A percentile compares a stretch with the other conserved stretches of the same genome.
phyloP scores from a whole-genome alignment of 164 flowering plant species.

The Magnolia officinalis region DNA sequence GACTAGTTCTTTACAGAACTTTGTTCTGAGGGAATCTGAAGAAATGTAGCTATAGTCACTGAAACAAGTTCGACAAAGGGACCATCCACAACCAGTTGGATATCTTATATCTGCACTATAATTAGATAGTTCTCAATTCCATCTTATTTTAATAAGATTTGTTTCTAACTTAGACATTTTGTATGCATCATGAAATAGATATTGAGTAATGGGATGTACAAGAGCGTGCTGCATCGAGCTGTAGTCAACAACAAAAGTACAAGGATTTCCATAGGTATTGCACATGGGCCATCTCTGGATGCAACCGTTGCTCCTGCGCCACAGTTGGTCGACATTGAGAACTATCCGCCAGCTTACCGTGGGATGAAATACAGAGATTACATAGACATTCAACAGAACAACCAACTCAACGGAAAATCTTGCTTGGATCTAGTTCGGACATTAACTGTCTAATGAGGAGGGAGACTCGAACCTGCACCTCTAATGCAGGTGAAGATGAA shows the following conservation, averaged over 20 bases:
- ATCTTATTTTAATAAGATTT: too few relatives aligned
- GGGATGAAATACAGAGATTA: constrained; percentile 54
- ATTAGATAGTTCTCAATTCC: background rate
- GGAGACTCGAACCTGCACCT: too few relatives aligned
- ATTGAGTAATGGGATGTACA: constrained; percentile 63
- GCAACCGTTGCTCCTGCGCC: constrained; percentile 38
- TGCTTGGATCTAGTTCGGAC: constrained; percentile 32
- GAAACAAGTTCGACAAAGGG: background rate
- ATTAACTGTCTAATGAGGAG: background rate
- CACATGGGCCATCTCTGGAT: constrained; percentile 49
- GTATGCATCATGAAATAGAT: constrained; percentile 30
- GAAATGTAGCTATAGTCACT: too few relatives aligned
- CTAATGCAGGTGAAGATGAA: too few relatives aligned
- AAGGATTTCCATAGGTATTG: constrained; percentile 44
- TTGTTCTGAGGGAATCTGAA: too few relatives aligned
- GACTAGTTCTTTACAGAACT: too few relatives aligned
- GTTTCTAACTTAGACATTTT: background rate
- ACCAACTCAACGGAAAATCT: constrained; percentile 33
- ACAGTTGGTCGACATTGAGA: constrained; percentile 27
- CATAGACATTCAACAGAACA: constrained; percentile 43
- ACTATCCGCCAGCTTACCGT: constrained; percentile 22
- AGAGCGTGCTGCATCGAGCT: constrained; percentile 51
- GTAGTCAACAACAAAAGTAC: constrained; percentile 34
- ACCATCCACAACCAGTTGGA: background rate
- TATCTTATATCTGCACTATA: background rate